Evolutionary conservation across 2,329 filamentous ascomycete species (phyloP).

Genomic region (Rasamsonia emersonii): DNA sequence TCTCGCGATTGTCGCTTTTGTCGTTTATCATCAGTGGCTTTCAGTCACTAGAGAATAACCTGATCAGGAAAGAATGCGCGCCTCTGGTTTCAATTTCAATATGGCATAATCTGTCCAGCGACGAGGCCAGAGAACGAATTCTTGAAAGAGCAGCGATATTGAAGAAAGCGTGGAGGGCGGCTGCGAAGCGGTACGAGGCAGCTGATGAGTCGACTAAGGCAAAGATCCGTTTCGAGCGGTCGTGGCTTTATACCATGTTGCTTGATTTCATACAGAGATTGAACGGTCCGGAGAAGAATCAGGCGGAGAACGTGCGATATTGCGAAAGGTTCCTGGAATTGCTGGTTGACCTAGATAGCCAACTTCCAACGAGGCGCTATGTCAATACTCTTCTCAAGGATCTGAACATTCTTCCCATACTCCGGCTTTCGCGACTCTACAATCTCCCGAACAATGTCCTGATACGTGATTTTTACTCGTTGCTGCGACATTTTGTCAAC

Average conservation of each 20-base stretch:
- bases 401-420: conserved; percentile 68
- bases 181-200: conserved; percentile 76
- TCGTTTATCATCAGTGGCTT: conserved; percentile 87
- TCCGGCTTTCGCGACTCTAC: conserved; percentile 70
- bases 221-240: conserved; percentile 78
- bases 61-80: conserved; percentile 93
- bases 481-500: conserved; percentile 79
- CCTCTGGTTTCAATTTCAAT: conserved; percentile 89
- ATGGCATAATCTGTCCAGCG: conserved; percentile 86
- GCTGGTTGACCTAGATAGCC: conserved; percentile 80
- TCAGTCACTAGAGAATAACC: conserved; percentile 79
- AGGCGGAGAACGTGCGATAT: conserved; percentile 61
- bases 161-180: conserved; percentile 83
- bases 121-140: conserved; percentile 61
- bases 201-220: conserved; percentile 73
- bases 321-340: conserved; percentile 93
- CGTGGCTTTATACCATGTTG: conserved; percentile 82
- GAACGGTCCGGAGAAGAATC: conserved; percentile 42
- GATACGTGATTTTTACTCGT: conserved; percentile 66
- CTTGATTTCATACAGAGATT: conserved; percentile 72
- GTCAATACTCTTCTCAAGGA: conserved; percentile 83
- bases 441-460: conserved; percentile 65
- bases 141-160: conserved; percentile 66
- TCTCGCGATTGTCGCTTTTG: conserved; percentile 72
- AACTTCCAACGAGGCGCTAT: conserved; percentile 87